Percentiles rank a stretch among this genome's conserved stretches.
phyloP scores from a whole-genome alignment of 129 eudicot species.

The Flaveria trinervia region DNA sequence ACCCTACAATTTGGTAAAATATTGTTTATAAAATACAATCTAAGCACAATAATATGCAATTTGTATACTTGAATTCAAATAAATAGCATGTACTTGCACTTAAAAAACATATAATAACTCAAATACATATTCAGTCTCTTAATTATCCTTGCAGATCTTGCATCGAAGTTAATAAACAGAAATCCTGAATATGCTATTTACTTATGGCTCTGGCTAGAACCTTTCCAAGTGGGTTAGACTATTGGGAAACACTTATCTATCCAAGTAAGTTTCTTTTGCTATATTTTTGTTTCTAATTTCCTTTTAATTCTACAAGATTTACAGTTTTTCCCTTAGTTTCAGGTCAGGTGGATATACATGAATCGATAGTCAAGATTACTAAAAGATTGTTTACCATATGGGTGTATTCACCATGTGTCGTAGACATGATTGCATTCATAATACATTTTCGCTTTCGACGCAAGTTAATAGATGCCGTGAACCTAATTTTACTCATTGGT shows the following conservation, averaged over 20 bases:
- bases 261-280: neutral
- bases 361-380: neutral
- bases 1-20: too few relatives aligned
- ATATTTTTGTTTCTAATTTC: neutral
- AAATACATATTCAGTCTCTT: too few relatives aligned
- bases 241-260: neutral
- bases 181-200: neutral
- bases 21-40: too few relatives aligned
- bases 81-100: too few relatives aligned
- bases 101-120: too few relatives aligned
- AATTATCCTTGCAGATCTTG: neutral
- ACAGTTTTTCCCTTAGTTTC: neutral
- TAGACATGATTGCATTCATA: too few relatives aligned
- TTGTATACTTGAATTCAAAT: too few relatives aligned
- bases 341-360: neutral
- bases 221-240: conserved; percentile 1
- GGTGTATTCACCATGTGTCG: too few relatives aligned
- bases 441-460: too few relatives aligned
- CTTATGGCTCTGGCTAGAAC: neutral
- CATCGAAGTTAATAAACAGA: neutral
- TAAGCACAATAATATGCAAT: too few relatives aligned
- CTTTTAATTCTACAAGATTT: neutral
- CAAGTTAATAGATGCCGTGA: too few relatives aligned
- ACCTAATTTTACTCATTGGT: too few relatives aligned
- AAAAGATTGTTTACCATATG: neutral